Evolutionary conservation across 768 basidiomycete genomes (phyloP).

Genomic region (Macrolepiota fuliginosa): DNA sequence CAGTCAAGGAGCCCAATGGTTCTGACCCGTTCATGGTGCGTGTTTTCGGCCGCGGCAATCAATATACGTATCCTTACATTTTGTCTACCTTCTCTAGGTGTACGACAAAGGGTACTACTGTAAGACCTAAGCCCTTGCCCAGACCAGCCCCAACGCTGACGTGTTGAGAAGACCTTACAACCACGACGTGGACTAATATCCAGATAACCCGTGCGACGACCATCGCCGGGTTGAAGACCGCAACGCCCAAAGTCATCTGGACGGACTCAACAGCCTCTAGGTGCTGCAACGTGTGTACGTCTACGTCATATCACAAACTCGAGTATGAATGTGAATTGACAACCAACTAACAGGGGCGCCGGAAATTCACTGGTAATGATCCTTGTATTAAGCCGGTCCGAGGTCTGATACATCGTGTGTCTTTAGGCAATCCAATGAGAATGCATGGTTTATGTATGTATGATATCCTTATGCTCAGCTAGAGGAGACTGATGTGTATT

Average conservation of each 20-base stretch:
- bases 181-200: constrained; percentile 18
- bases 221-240: constrained; percentile 16
- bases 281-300: constrained; percentile 15
- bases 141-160: neutral
- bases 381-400: neutral
- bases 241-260: constrained; percentile 13
- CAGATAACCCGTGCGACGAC: constrained; percentile 20
- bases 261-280: constrained; percentile 14
- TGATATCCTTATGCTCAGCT: constrained; percentile 12
- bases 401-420: neutral
- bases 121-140: neutral
- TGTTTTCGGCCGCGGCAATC: neutral
- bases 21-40: constrained; percentile 18
- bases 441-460: constrained; percentile 20
- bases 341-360: constrained; percentile 25
- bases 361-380: constrained; percentile 27
- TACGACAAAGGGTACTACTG: constrained; percentile 19
- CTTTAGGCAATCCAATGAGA: constrained; percentile 20
- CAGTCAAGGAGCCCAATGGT: constrained; percentile 15
- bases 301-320: neutral
- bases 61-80: neutral
- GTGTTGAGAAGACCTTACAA: constrained; percentile 11
- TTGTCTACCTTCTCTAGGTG: neutral
- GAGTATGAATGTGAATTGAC: neutral
- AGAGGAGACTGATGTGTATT: neutral